Evolutionary conservation across 129 eudicot genomes (phyloP).

Genomic region (Apium graveolens): DNA sequence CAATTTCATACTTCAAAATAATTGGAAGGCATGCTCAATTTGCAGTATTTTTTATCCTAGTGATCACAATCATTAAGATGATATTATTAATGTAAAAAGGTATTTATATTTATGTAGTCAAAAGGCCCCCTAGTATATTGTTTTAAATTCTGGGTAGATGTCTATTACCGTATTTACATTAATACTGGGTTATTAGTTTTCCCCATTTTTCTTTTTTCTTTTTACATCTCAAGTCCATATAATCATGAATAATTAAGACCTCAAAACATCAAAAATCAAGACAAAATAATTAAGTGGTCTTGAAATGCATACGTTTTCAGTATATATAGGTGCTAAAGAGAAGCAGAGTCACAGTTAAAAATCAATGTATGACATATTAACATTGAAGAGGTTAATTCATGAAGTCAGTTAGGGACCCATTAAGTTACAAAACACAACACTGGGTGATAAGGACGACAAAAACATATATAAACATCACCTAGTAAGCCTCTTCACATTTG

Average conservation of each 20-base stretch:
- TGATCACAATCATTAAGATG: background rate
- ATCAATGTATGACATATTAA: too few species aligned
- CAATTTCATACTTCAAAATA: background rate
- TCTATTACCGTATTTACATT: background rate
- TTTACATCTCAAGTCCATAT: background rate
- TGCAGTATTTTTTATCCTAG: too few species aligned
- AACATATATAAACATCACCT: background rate
- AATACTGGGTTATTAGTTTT: background rate
- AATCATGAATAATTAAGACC: background rate
- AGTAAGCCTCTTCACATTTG: too few species aligned
- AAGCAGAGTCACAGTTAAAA: background rate
- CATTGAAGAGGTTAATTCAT: background rate
- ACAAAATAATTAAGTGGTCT: background rate
- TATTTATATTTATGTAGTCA: too few species aligned
- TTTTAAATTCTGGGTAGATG: too few species aligned
- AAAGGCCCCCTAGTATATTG: too few species aligned
- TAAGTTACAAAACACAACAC: background rate
- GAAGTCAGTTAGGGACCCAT: too few species aligned
- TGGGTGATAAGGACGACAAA: background rate
- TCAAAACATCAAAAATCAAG: background rate
- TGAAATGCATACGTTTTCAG: background rate
- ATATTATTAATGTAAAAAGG: too few species aligned
- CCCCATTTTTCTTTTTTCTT: background rate
- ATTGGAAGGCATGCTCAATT: background rate
- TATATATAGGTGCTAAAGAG: background rate